Evolutionary conservation across 140 eudicot species (phyloP).

Genomic region (Oenanthe javanica): DNA sequence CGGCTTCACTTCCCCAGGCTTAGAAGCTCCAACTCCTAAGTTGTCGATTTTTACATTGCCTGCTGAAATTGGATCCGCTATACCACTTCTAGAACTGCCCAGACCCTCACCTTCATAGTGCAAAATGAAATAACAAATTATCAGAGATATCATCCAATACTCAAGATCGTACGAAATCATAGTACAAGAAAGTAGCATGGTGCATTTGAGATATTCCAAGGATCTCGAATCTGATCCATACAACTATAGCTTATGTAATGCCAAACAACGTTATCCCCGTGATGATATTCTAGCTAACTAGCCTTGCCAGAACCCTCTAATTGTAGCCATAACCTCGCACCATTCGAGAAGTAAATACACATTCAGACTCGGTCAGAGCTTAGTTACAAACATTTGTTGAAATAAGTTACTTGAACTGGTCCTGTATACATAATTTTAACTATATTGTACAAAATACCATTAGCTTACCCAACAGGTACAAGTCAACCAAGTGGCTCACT

Average conservation of each 20-base stretch:
- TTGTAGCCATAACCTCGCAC: too few relatives aligned
- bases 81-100: conserved; percentile 66
- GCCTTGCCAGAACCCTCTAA: neutral
- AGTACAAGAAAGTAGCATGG: neutral
- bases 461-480: too few relatives aligned
- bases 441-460: too few relatives aligned
- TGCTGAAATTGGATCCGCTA: conserved; percentile 66
- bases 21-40: conserved; percentile 66
- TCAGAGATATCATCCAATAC: neutral
- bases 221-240: neutral
- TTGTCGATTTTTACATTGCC: conserved; percentile 54
- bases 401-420: neutral
- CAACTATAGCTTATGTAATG: neutral
- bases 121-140: neutral
- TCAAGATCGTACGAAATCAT: neutral
- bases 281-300: neutral
- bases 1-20: conserved; percentile 67
- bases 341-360: neutral
- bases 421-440: too few relatives aligned
- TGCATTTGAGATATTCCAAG: neutral
- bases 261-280: neutral
- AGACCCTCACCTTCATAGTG: conserved; percentile 50
- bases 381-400: neutral
- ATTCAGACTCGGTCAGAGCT: neutral
- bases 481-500: neutral